Evolutionary conservation across 257 asterid genomes (phyloP), one percentile per base, ranked within the genome.

Genomic region (Petunia secreta): DNA sequence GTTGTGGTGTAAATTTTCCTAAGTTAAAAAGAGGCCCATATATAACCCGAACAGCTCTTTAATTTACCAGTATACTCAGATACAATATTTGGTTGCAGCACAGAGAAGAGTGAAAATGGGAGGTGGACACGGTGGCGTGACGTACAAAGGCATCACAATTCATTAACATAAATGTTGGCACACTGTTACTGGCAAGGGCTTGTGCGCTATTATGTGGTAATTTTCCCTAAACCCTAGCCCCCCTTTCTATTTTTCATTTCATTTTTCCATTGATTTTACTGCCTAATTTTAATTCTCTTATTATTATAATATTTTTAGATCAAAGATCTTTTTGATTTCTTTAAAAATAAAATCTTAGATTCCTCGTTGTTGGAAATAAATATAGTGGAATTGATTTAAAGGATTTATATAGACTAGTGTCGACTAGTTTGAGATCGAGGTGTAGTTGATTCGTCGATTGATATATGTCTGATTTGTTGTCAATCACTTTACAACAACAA

Each of bases 111-210:
- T 38, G 41, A 60, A 39, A 75, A 91, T 91, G 95, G 95, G 89
- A 63, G 93, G 90, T 62, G 97, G 95, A 82, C 63, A 83, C 3
- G 88, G 90, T 63, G 86, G 97, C 86, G 79, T 90, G 2, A 93
- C 97, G 15, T 94, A 87, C 92, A 93, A 91, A 80, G 98, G 97
- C 60, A 78, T 93, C 3, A 91, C 95, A 0, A 1, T 94, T 74
- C 98, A 93, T 86, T 91, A 89, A 41, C 98, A 98, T 0, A 94
- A 91, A 81, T 94, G 96, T 79, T 94, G 98, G 98, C 98, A 94
- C 88, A 69, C 84, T 44, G 90, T 93, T 85, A 91, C 98, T 77
- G 98, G 98, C 48, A 94, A 94, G 79, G 98, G 98, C 85, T 86
- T 94, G 85, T 93, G 98, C 43, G 98, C 98, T 79, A 86, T 94